Evolutionary conservation across 805 yeast species (phyloP), one percentile per base, ranked within the genome.

Genomic region (Ogataea nitratoaversa): DNA sequence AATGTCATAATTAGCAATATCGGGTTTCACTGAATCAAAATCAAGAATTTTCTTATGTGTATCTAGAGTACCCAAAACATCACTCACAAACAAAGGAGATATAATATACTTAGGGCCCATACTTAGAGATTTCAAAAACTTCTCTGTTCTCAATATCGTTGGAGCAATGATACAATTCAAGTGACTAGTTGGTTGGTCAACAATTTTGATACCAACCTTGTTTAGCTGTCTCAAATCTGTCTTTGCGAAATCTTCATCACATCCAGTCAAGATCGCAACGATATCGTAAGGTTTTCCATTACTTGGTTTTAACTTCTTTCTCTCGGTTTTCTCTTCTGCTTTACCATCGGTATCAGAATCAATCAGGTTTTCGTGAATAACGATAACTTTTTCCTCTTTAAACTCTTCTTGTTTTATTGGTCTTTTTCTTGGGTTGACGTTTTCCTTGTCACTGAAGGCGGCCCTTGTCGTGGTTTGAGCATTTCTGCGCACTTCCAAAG

Each of bases 61-160:
- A 37, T 57, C 62, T n/a, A 54, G 34, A 1, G 61, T 58, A 11
- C 68, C 70, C 20, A 78, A 42, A 0, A 78, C 65, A 31, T 74
- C 77, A 2, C 61, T 62, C 2, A 82, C 43, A 43, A 78, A 82
- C 3, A 62, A 54, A 0, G 89, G 86, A 24, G 76, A 73, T 1
- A 84, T 49, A 3, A 80, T 73, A 39, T 67, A 62, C n/a, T 64
- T 60, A 8, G 77, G 72, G 35, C 70, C 78, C 31, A 68, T 68
- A 38, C 88, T 76, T 37, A 89, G 63, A 17, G 89, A 78, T 32
- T 75, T 73, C 39, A 91, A 68, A 53, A 91, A 90, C 62, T 91
- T 93, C 42, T 84, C 95, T 0, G 98, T 91, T 48, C 97, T 69
- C 51, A 84, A 57, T n/a, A 84, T 70, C 44, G 78, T 78, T 1